phyloP scores from a whole-genome alignment of 352 stramenopile species.

The Phytophthora hibernalis region DNA sequence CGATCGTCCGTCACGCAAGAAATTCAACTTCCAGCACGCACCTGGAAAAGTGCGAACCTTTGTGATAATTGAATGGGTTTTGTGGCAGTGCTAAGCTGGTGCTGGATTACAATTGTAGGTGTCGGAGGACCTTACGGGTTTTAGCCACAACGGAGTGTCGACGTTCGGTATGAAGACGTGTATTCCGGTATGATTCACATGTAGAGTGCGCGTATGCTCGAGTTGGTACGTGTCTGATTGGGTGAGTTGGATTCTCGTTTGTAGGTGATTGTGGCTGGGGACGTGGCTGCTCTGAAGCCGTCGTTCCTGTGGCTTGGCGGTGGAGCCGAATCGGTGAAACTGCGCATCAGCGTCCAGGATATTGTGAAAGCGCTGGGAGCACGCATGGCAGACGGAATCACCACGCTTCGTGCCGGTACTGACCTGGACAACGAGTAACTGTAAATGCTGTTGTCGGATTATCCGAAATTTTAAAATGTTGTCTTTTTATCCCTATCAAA shows the following conservation, averaged over 20 bases:
- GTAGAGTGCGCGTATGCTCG: background rate
- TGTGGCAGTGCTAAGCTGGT: background rate
- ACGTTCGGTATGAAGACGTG: constrained; percentile 79
- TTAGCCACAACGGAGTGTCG: constrained; percentile 86
- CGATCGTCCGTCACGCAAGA: constrained; percentile 70
- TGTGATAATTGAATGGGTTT: background rate
- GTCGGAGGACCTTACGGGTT: constrained; percentile 82
- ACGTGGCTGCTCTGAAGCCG: constrained; percentile 53
- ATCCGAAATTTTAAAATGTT: too few relatives aligned
- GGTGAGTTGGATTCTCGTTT: background rate
- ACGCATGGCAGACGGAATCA: constrained; percentile 65
- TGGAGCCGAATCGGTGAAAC: constrained; percentile 79
- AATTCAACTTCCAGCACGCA: constrained; percentile 91
- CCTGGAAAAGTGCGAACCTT: constrained; percentile 47
- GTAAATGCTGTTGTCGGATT: too few relatives aligned
- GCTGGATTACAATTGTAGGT: constrained; percentile 31
- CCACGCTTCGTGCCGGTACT: constrained; percentile 54
- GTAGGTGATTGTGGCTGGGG: constrained; percentile 76
- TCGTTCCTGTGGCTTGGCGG: constrained; percentile 85
- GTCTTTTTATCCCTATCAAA: too few relatives aligned
- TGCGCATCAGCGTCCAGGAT: constrained; percentile 76
- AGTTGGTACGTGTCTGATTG: constrained; percentile 5
- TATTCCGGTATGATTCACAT: constrained; percentile 65
- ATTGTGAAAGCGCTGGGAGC: constrained; percentile 61
- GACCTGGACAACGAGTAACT: constrained; percentile 36